Conservation (phyloP, 2,329 filamentous ascomycete genomes). For the Pseudocercospora pini-densiflorae region DNA sequence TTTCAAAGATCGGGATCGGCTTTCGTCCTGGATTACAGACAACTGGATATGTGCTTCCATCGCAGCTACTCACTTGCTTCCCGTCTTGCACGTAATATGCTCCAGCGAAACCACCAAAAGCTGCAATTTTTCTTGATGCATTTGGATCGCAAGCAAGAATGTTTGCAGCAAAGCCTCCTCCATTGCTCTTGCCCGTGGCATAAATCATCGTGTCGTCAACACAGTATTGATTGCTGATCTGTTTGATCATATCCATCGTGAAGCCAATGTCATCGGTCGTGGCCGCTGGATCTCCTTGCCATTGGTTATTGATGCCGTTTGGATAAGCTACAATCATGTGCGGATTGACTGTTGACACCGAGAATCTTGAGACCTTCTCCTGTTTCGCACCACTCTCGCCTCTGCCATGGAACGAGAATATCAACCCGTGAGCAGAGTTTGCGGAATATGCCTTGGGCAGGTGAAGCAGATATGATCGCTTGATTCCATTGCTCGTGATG, state of each 20-base stretch:
- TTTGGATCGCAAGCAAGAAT: constrained; percentile 39
- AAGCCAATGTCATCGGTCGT: constrained; percentile 48
- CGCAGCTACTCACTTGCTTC: constrained; percentile 19
- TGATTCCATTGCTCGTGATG: constrained; percentile 22
- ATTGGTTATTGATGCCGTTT: constrained; percentile 44
- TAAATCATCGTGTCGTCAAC: constrained; percentile 50
- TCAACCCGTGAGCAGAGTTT: constrained; percentile 44
- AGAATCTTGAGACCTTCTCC: constrained; percentile 50
- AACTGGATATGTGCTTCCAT: constrained; percentile 21
- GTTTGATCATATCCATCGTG: constrained; percentile 47
- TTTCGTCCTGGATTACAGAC: constrained; percentile 31
- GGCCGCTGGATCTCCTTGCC: constrained; percentile 50
- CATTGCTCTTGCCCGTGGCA: constrained; percentile 57
- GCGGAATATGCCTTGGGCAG: constrained; percentile 46
- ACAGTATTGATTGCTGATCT: constrained; percentile 47
- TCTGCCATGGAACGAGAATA: constrained; percentile 54
- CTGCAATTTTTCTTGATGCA: constrained; percentile 50
- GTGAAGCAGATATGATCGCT: constrained; percentile 45
- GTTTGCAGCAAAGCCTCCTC: constrained; percentile 52
- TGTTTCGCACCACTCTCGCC: constrained; percentile 39
- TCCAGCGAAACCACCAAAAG: constrained; percentile 54
- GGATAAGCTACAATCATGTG: constrained; percentile 52
- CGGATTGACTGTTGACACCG: constrained; percentile 49
- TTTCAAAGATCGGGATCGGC: constrained; percentile 46
- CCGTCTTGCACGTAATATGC: constrained; percentile 43